phyloP scores from a whole-genome alignment of 1,284 basidiomycete species.

The Mycena sp. region DNA sequence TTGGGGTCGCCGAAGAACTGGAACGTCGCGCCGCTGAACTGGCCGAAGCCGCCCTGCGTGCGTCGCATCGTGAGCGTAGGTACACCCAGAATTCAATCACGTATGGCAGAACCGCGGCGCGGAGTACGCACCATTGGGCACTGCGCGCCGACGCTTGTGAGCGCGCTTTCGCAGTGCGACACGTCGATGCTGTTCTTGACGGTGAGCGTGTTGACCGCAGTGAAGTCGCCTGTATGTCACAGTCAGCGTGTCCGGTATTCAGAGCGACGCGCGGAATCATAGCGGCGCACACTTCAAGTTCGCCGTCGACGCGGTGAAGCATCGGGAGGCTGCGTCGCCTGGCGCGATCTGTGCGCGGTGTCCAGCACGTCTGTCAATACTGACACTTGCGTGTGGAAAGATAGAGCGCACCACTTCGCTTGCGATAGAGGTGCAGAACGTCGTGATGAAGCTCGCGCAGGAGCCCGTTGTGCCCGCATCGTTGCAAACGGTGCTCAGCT shows the following conservation, averaged over 20 bases:
- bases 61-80: neutral
- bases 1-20: neutral
- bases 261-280: neutral
- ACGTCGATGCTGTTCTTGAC: neutral
- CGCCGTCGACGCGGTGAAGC: neutral
- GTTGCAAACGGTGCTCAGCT: neutral
- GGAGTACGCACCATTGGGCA: neutral
- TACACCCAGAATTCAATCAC: neutral
- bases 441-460: neutral
- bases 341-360: neutral
- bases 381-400: neutral
- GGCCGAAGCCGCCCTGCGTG: neutral
- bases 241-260: neutral
- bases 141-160: neutral
- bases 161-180: neutral
- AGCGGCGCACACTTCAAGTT: neutral
- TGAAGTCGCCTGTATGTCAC: neutral
- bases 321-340: neutral
- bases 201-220: neutral
- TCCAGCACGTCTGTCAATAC: neutral
- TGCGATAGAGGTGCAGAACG: conserved; percentile 6
- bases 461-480: neutral
- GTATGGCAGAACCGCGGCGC: too few species aligned
- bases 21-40: too few species aligned
- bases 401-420: neutral